Conservation (phyloP, 257 asterid genomes). For the Rhazya stricta region DNA sequence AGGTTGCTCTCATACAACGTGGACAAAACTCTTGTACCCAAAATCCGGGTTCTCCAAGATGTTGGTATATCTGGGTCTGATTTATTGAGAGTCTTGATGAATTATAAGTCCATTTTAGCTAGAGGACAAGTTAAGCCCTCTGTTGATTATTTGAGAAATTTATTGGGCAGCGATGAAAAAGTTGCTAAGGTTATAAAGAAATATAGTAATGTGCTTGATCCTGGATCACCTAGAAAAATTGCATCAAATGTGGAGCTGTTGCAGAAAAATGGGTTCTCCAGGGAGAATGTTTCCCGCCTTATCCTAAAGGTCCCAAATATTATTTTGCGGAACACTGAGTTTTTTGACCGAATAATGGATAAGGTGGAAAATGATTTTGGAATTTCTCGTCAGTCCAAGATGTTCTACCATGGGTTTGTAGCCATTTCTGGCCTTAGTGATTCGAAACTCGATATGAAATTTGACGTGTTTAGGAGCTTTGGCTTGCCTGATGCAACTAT, state of each 20-base stretch:
- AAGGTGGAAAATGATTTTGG: constrained; percentile 26
- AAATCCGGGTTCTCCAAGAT: constrained; percentile 14
- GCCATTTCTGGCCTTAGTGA: background rate
- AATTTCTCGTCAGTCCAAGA: constrained; percentile 13
- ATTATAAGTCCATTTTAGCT: background rate
- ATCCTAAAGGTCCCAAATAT: background rate
- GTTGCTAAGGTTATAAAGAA: constrained; percentile 13
- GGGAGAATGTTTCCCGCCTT: constrained; percentile 2
- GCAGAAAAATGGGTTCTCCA: constrained; percentile 13
- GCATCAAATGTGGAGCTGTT: constrained; percentile 1
- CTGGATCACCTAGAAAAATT: background rate
- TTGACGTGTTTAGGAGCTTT: constrained; percentile 21
- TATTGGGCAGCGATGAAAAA: constrained; percentile 18
- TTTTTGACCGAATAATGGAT: constrained; percentile 9
- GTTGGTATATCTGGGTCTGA: constrained; percentile 22
- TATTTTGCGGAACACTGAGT: background rate
- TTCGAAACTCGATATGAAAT: constrained; percentile 15
- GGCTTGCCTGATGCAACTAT: constrained; percentile 24
- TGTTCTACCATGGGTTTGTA: constrained; percentile 22
- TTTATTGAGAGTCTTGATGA: constrained; percentile 14
- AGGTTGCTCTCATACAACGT: constrained; percentile 13
- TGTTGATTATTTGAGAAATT: constrained; percentile 15
- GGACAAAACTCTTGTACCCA: constrained; percentile 23
- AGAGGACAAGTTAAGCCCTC: background rate
- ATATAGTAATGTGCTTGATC: constrained; percentile 7